Percentiles rank a stretch among this genome's conserved stretches.
Evolutionary conservation across 2,329 filamentous ascomycete genomes (phyloP).

Genomic region (Mycogone perniciosa): DNA sequence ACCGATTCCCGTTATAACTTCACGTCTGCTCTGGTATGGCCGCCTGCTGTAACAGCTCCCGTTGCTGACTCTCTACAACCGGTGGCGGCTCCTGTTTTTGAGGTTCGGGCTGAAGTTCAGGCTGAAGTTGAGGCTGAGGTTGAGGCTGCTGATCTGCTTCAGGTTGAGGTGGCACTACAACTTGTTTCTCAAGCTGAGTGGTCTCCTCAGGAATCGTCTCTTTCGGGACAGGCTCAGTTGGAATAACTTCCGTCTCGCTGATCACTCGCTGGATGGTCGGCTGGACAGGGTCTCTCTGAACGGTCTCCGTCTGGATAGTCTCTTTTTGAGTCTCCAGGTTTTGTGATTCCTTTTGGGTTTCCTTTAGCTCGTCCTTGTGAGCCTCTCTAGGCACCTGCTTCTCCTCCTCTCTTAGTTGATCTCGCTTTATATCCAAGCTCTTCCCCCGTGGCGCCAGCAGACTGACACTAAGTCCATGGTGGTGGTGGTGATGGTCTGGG

Average conservation of each 20-base stretch:
- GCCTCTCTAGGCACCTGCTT: background rate
- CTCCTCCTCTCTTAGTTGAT: slow-evolving; percentile 17
- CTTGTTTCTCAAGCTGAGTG: background rate
- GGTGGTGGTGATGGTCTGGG: slow-evolving; percentile 22
- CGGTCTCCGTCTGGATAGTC: background rate
- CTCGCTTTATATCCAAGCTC: slow-evolving; percentile 43
- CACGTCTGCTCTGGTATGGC: slow-evolving; percentile 3
- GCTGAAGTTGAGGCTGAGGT: background rate
- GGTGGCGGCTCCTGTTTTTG: slow-evolving; percentile 10
- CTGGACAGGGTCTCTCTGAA: slow-evolving; percentile 2
- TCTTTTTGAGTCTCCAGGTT: slow-evolving; percentile 1
- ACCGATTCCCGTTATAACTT: no score
- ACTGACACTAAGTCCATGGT: slow-evolving; percentile 19
- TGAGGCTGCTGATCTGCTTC: background rate
- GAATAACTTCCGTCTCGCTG: background rate
- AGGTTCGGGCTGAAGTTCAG: slow-evolving; percentile 3
- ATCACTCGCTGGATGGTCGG: slow-evolving; percentile 7
- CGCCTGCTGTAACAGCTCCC: slow-evolving; percentile 8
- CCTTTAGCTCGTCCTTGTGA: background rate
- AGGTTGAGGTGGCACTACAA: background rate
- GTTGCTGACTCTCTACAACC: slow-evolving; percentile 9
- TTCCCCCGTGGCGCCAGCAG: slow-evolving; percentile 36
- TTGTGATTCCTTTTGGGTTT: background rate
- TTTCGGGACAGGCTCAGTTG: background rate
- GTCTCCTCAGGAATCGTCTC: background rate